A percentile compares a stretch with the other conserved stretches of the same genome.
phyloP scores from a whole-genome alignment of 2,329 filamentous ascomycete species.

The Aspergillus tamarii region DNA sequence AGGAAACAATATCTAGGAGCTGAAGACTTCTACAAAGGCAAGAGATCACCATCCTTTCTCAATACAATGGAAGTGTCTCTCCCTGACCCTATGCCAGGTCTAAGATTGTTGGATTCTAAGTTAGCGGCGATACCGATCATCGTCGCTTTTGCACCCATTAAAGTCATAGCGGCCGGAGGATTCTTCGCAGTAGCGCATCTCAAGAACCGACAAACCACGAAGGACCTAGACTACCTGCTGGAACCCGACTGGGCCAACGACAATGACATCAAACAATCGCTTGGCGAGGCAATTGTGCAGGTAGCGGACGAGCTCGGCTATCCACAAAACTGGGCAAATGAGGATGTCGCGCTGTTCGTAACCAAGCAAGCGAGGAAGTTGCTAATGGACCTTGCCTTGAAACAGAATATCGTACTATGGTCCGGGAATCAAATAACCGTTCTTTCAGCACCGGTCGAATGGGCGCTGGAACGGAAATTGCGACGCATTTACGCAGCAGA shows the following conservation, averaged over 20 bases:
- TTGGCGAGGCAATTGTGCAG: slow-evolving; percentile 10
- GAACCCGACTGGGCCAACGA: slow-evolving; percentile 15
- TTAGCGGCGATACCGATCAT: slow-evolving; percentile 1
- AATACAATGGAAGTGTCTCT: too few species aligned
- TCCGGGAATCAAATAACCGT: slow-evolving; percentile 31
- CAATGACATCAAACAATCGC: slow-evolving; percentile 12
- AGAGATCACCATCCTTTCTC: neutral
- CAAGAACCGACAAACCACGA: slow-evolving; percentile 12
- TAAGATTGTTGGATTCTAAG: slow-evolving; percentile 7
- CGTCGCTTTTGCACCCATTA: slow-evolving; percentile 16
- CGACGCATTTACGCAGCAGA: slow-evolving; percentile 31
- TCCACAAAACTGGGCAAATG: slow-evolving; percentile 15
- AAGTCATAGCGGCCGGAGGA: slow-evolving; percentile 12
- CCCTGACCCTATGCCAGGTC: neutral
- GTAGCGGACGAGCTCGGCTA: slow-evolving; percentile 8
- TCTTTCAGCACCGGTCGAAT: slow-evolving; percentile 38
- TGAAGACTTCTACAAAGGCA: slow-evolving; percentile 10
- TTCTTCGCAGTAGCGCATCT: slow-evolving; percentile 18
- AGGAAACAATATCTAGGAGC: slow-evolving; percentile 9
- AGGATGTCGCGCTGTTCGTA: slow-evolving; percentile 15
- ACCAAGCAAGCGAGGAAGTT: slow-evolving; percentile 11
- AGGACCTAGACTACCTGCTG: slow-evolving; percentile 16
- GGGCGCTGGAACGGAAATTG: slow-evolving; percentile 41
- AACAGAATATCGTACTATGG: slow-evolving; percentile 37
- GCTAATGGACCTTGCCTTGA: slow-evolving; percentile 11